These are phyloP conservation scores for Luffa aegyptiaca DNA, from an alignment of 306 rosid genomes.

Conservation along the genomic window DNA sequence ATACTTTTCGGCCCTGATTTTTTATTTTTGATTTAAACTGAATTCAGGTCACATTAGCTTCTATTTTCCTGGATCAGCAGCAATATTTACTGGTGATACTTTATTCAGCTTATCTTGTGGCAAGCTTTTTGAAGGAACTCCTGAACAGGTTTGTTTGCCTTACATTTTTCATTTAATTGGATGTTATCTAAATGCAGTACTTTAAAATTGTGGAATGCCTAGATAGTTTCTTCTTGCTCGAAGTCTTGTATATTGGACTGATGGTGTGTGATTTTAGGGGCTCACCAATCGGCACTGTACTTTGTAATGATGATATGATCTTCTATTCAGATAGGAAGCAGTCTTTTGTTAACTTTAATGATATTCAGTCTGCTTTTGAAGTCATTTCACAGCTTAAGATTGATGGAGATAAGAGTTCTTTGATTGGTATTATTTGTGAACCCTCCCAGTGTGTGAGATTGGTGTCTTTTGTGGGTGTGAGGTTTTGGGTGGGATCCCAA, in stretches of 20 bases:
- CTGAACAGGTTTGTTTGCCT: constrained; percentile 48
- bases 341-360: background rate
- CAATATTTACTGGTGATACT: constrained; percentile 77
- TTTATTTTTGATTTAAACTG: background rate
- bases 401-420: background rate
- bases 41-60: constrained; percentile 79
- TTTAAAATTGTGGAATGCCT: background rate
- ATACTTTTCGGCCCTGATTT: background rate
- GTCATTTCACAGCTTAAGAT: background rate
- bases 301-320: background rate
- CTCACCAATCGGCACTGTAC: background rate
- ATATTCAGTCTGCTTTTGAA: background rate
- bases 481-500: background rate
- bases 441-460: background rate
- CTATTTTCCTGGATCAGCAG: constrained; percentile 64
- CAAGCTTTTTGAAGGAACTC: constrained; percentile 88
- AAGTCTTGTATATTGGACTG: background rate
- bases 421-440: background rate
- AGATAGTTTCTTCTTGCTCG: background rate
- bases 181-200: background rate
- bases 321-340: background rate
- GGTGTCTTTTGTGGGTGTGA: background rate
- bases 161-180: background rate
- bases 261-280: background rate
- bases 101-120: constrained; percentile 92